Base-by-base conservation (phyloP, 306 rosid genomes). In the Begonia peltatifolia region DNA sequence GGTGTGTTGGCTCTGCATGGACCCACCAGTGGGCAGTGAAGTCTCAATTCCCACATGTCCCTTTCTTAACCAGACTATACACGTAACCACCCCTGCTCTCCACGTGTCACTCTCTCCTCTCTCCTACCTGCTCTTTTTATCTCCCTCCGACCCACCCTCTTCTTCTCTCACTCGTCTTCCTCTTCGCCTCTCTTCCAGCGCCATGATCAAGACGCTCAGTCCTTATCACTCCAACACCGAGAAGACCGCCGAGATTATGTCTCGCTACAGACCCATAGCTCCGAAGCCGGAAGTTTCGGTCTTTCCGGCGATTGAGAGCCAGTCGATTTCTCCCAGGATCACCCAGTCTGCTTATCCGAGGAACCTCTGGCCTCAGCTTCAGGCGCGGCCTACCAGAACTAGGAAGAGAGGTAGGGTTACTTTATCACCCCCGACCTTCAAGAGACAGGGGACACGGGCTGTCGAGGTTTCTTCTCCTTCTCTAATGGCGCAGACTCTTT, bases 161-260 rank as follows among this genome's bases (percentile, higher is more conserved):
- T 22, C 20, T 42, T 1, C 12, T 3, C 38, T 30, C 38, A 30
- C 18, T 17, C 18, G 18, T 17, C 18, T 17, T 0, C 18, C 23
- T 20, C 23, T 20, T 2, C 23, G 23, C 23, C 23, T 20, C 23
- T 20, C 23, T 20, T 20, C 23, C 23, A 30, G 9, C 38, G 38
- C 38, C 38, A 30, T 30, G 38, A 30, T 30, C 38, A 30, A 30
- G 6, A 30, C 38, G 38, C 38, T 30, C 38, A 30, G 38, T 7
- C 87, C 94, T 11, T 79, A 30, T 30, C 38, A 75, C 62, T 46
- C 76, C 46, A 64, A 56, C 55, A 71, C 87, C 14, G 81, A 79
- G 1, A 86, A 76, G 71, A 86, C 95, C 2, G 95, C 95, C 55
- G 88, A 83, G 64, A 90, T 90, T 51, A 83, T 90, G 99, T 86